These are phyloP conservation scores for Blastocystis sp. DNA, from an alignment of 352 stramenopile genomes.

Conservation along the genomic window DNA sequence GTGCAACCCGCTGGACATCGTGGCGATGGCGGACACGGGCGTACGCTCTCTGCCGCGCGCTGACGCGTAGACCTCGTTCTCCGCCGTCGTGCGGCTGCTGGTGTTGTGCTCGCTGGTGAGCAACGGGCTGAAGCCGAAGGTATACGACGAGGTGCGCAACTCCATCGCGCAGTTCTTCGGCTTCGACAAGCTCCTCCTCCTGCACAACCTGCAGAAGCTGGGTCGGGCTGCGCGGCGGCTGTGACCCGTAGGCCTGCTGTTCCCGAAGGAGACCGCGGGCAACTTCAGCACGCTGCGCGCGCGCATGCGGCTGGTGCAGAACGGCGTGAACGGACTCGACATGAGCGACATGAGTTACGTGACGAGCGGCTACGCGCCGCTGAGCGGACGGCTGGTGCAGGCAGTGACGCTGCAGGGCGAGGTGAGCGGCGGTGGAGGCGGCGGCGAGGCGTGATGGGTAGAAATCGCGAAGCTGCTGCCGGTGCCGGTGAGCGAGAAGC, in stretches of 20 bases:
- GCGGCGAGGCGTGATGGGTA: not conserved
- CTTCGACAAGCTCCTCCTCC: constrained; percentile 23
- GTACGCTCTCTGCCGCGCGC: not conserved
- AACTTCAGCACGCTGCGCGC: constrained; percentile 50
- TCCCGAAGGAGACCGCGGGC: constrained; percentile 25
- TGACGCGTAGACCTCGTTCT: constrained; percentile 36
- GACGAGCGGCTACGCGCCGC: constrained; percentile 61
- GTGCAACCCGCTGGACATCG: not conserved
- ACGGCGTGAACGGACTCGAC: constrained; percentile 44
- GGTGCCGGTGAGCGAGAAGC: not conserved
- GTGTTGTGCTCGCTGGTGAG: constrained; percentile 40
- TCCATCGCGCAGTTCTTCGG: constrained; percentile 38
- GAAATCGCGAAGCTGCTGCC: constrained; percentile 60
- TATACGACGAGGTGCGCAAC: constrained; percentile 17
- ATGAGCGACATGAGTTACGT: constrained; percentile 70
- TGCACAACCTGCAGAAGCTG: constrained; percentile 43
- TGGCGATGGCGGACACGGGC: constrained; percentile 18
- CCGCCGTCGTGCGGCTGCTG: constrained; percentile 50
- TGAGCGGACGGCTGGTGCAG: constrained; percentile 59
- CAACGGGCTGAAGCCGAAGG: constrained; percentile 58
- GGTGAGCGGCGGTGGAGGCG: constrained; percentile 19
- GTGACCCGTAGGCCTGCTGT: constrained; percentile 16
- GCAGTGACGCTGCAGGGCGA: constrained; percentile 14
- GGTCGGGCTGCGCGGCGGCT: not conserved
- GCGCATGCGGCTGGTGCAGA: constrained; percentile 58